Evolutionary conservation across 192 early-diverging fungal species (phyloP), one percentile per base, ranked within the genome.

Genomic region (Coemansia sp.): DNA sequence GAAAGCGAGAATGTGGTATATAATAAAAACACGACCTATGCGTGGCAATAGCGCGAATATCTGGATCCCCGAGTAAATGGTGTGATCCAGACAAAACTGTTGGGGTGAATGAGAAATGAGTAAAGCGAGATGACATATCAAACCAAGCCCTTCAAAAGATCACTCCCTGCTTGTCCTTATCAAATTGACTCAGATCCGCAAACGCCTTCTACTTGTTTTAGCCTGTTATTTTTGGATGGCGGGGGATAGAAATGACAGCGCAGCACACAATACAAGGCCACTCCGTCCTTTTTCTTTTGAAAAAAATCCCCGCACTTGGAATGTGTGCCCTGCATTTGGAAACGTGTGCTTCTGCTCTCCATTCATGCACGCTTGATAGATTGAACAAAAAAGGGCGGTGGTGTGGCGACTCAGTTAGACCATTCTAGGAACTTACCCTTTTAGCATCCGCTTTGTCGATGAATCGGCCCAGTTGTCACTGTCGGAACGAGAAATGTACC

Each of bases 401-500:
- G 54, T 55, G 10, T 56, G 54, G 57, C 5, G 13, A 22, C 37
- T 38, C 10, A 39, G 39, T n/a, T 17, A 22, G n/a, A 4, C 12
- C 25, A 12, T 17, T 41, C n/a, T 16, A 39, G 39, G 8, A 16
- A 59, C 57, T 59, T 59, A 59, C 57, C 9, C 7, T 59, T 59
- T 59, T 9, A 59, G 25, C 57, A 59, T 59, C 57, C 39, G 32
- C n/a, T 59, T 59, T 39, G 44, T 17, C 61, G 61, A 40, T 43
- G 61, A 62, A 62, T 62, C 16, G 5, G 22, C 38, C 42, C 61
- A 46, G 61, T 46, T 62, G 57, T 59, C 57, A 38, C 38, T 41
- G 16, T 59, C 57, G 38, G 57, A 25, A 11, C 57, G 57, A 40
- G 57, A 7, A 59, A 17, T 83, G 40, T 84, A 79, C 64, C 83